Evolutionary conservation across 805 yeast genomes (phyloP), one percentile per base, ranked within the genome.

Genomic region (Hanseniaspora jakobsenii): DNA sequence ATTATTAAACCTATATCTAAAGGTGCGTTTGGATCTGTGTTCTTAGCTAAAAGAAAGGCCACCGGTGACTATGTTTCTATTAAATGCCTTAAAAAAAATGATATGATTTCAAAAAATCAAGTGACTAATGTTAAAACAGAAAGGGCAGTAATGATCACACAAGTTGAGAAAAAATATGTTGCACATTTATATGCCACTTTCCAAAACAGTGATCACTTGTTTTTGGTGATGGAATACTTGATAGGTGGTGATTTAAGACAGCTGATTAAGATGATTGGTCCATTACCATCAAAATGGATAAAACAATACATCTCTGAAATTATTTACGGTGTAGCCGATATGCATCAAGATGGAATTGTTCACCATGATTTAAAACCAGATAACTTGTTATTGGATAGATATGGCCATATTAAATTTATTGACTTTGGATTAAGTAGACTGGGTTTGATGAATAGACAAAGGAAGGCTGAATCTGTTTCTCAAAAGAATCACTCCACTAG

Each of bases 1-100:
- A 74, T 91, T 24, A 66, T 91, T 46, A 85, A 86, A 58, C 95
- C 98, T 0, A 85, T 91, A 41, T 84, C 95, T 55, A 83, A 85
- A 56, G 98, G 99, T 32, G 98, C 99, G 0, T 91, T 87, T 67
- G 98, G 98, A 0, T 81, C 93, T 29, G 99, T 91, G 2, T 91
- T 78, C 60, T 67, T 91, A 7, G 87, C 95, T 0, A 76, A 78
- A 51, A 72, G 91, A 55, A 79, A 77, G 53, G 61, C 81, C 10
- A 89, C 96, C 0, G 95, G 96, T 4, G 98, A 93, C 50, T 82
- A 86, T 60, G 89, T 83, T 53, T 98, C 99, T 0, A 86, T 91
- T 50, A 91, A 91, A 59, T 91, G 85, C 12, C 65, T 91, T 50
- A 83, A 78, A 53, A 91, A 91, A 61, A 73, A 93, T 3, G 97